Percentiles rank a stretch among this genome's conserved stretches.
Evolutionary conservation across 2,329 filamentous ascomycete genomes (phyloP).

Genomic region (Diaporthe vaccinii): DNA sequence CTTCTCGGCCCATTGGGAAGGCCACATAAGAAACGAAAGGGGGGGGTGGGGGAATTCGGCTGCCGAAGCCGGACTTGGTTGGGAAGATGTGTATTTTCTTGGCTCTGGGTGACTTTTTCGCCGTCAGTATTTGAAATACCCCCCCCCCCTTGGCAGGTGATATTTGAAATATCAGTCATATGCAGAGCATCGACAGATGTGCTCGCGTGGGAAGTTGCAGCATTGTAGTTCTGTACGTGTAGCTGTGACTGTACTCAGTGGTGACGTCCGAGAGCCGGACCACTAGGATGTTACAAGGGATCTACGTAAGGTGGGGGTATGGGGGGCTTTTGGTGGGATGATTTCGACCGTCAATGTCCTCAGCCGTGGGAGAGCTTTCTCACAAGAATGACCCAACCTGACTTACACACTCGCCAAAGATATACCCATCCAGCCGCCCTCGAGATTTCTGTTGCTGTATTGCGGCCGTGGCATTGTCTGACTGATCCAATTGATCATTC

Average conservation of each 20-base stretch:
- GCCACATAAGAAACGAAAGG: not conserved
- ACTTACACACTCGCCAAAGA: not conserved
- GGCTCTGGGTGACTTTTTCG: not conserved
- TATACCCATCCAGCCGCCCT: not conserved
- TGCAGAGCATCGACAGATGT: slow-evolving; percentile 7
- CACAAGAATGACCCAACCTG: not conserved
- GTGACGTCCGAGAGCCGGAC: not conserved
- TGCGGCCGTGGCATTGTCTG: not conserved
- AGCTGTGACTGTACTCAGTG: not conserved
- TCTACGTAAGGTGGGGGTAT: slow-evolving; percentile 29
- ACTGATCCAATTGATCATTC: not conserved
- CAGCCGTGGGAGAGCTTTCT: not conserved
- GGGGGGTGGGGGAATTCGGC: not conserved
- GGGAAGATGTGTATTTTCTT: not conserved
- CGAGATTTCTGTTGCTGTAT: not conserved
- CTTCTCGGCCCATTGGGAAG: not conserved
- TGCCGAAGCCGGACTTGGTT: slow-evolving; percentile 9
- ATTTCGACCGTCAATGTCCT: slow-evolving; percentile 9
- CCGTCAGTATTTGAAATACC: slow-evolving; percentile 1
- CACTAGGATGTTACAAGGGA: slow-evolving; percentile 9
- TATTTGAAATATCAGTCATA: slow-evolving; percentile 6
- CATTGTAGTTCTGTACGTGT: not conserved
- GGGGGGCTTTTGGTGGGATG: slow-evolving; percentile 12
- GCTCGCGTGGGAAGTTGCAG: not conserved
- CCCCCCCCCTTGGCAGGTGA: not conserved